Evolutionary conservation across 495 filamentous ascomycete species (phyloP).

Genomic region (Aspergillus wentii): DNA sequence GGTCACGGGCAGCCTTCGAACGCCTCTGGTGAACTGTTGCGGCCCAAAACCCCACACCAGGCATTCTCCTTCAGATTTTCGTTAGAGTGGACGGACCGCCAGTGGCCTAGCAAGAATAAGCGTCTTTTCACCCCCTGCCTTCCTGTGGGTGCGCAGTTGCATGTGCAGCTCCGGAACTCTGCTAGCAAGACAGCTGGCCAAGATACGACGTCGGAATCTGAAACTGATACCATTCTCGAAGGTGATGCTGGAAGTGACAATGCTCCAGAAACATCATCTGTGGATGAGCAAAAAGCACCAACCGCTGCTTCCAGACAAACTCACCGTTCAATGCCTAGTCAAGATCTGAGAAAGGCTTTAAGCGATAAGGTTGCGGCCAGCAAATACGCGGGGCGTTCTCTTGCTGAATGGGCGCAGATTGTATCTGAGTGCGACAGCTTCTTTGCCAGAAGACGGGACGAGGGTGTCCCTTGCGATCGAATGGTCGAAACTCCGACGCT

Average conservation of each 20-base stretch:
- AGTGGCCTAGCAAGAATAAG: constrained; percentile 49
- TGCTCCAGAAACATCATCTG: not conserved
- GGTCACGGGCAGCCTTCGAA: constrained; percentile 19
- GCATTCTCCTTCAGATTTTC: constrained; percentile 73
- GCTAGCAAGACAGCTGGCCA: constrained; percentile 18
- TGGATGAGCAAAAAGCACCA: constrained; percentile 6
- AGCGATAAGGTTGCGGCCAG: constrained; percentile 36
- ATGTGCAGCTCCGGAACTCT: constrained; percentile 33
- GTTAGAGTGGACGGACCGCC: constrained; percentile 65
- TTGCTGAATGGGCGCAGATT: constrained; percentile 87
- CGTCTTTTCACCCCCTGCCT: constrained; percentile 69
- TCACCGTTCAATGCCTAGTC: not conserved
- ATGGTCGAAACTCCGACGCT: constrained; percentile 85
- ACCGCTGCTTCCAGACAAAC: constrained; percentile 12
- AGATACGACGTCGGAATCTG: constrained; percentile 22
- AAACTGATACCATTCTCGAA: constrained; percentile 12
- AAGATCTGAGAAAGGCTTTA: too few relatives aligned
- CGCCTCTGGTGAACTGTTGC: constrained; percentile 20
- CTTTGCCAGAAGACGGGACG: constrained; percentile 76
- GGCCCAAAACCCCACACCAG: constrained; percentile 47
- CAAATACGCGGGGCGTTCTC: constrained; percentile 79
- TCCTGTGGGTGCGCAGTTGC: constrained; percentile 60
- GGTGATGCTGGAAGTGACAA: constrained; percentile 9
- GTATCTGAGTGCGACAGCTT: constrained; percentile 90
- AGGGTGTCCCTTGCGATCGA: constrained; percentile 71